phyloP scores from a whole-genome alignment of 2,329 filamentous ascomycete species.

The Cryphonectria naterciae region DNA sequence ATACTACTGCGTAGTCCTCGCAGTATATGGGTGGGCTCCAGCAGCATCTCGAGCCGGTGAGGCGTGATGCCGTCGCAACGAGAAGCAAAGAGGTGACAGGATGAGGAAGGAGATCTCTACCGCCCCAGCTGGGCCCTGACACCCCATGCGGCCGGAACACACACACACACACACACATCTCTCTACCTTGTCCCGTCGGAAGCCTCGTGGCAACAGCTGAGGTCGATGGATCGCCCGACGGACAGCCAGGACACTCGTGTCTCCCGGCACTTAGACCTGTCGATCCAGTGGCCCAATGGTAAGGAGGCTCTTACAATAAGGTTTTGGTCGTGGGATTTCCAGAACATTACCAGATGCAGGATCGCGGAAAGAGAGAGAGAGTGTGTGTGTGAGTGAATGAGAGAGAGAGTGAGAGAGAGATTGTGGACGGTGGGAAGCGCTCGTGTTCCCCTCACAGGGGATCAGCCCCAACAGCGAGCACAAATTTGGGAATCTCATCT shows the following conservation, averaged over 20 bases:
- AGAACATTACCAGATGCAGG: conserved; percentile 9
- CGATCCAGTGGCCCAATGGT: not conserved
- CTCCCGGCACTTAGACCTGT: not conserved
- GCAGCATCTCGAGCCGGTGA: conserved; percentile 15
- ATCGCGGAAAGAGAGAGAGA: not conserved
- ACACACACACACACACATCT: not conserved
- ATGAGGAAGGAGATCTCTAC: conserved; percentile 3
- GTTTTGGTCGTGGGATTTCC: not conserved
- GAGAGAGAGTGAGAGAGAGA: too few species aligned
- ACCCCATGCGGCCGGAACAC: not conserved
- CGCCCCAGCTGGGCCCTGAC: not conserved
- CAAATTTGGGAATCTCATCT: not conserved
- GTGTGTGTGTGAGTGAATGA: too few species aligned
- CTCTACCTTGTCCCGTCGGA: not conserved
- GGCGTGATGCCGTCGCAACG: conserved; percentile 19
- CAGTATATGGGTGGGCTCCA: not conserved
- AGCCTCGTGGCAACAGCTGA: conserved; percentile 8
- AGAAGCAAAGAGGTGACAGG: not conserved
- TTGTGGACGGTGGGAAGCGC: too few species aligned
- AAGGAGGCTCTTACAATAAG: not conserved
- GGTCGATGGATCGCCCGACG: not conserved
- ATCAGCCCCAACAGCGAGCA: not conserved
- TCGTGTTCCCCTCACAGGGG: not conserved
- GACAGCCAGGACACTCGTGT: not conserved
- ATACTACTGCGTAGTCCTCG: not conserved